Conservation (phyloP, 805 yeast species). For the Barnettozyma populi region DNA sequence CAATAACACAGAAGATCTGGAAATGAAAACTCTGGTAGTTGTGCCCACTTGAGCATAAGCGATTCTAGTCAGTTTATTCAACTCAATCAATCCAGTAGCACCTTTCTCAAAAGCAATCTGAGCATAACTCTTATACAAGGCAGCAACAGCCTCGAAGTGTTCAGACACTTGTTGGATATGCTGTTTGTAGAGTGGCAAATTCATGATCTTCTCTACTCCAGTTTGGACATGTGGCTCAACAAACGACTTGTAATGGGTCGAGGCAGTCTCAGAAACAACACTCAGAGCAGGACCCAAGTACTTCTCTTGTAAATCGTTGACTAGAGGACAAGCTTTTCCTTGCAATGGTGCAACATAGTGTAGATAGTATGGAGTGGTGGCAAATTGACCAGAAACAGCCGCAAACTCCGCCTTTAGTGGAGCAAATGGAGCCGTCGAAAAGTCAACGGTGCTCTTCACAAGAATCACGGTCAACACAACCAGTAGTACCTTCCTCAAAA, state of each 20-base stretch:
- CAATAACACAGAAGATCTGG: neutral
- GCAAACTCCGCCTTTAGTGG: slow-evolving; percentile 18
- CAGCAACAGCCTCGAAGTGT: neutral
- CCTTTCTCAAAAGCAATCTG: slow-evolving; percentile 1
- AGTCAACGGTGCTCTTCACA: slow-evolving; percentile 18
- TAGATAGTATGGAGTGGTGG: slow-evolving; percentile 13
- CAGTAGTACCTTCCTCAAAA: slow-evolving; percentile 13
- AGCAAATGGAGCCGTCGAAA: slow-evolving; percentile 18
- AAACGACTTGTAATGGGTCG: slow-evolving; percentile 12
- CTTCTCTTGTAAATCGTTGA: neutral
- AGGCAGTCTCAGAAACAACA: neutral
- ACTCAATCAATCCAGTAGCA: neutral
- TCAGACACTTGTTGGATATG: neutral
- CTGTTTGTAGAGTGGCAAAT: slow-evolving; percentile 4
- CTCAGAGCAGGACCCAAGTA: slow-evolving; percentile 12
- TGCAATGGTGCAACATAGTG: slow-evolving; percentile 18
- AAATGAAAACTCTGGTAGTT: neutral
- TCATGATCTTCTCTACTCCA: slow-evolving; percentile 2
- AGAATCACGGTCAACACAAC: slow-evolving; percentile 11
- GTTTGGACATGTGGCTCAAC: slow-evolving; percentile 12
- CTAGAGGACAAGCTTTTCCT: slow-evolving; percentile 9
- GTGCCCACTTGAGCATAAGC: neutral
- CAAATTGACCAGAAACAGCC: slow-evolving; percentile 3
- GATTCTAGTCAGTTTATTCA: neutral
- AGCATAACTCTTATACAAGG: neutral